These are phyloP conservation scores for Acanthamoeba divionensis DNA, from an alignment of 208 protist genomes.

Conservation along the genomic window DNA sequence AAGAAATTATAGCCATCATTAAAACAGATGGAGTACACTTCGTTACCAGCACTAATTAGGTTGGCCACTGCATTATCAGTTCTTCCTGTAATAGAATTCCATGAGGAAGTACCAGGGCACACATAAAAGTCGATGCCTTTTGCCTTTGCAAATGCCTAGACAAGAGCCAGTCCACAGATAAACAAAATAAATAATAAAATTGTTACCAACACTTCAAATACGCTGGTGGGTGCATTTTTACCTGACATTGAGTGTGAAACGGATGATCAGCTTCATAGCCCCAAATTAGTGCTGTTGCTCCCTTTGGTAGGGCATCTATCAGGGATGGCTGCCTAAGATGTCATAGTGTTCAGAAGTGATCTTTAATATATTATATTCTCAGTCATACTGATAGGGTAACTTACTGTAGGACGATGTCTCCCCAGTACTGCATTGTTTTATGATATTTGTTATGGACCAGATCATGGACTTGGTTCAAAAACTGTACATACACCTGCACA, in stretches of 20 bases:
- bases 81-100: not conserved
- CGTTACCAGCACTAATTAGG: not conserved
- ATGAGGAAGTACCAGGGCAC: constrained; percentile 31
- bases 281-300: not conserved
- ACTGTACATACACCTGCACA: constrained; percentile 13
- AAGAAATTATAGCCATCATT: no score
- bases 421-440: constrained; percentile 47
- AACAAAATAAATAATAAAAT: not conserved
- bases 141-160: not conserved
- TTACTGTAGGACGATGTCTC: constrained; percentile 40
- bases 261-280: not conserved
- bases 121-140: not conserved
- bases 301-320: not conserved
- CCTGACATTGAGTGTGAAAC: not conserved
- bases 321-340: not conserved
- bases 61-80: constrained; percentile 12
- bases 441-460: not conserved
- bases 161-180: not conserved
- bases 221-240: not conserved
- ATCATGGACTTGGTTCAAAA: not conserved
- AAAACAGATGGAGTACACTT: not conserved
- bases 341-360: not conserved
- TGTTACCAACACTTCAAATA: no score
- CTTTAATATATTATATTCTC: not conserved
- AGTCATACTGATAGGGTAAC: not conserved